Percentiles rank a stretch among this genome's conserved stretches.
These are phyloP conservation scores for Xylariaceae sp. DNA, from an alignment of 2,329 filamentous ascomycete genomes.

Conservation along the genomic window DNA sequence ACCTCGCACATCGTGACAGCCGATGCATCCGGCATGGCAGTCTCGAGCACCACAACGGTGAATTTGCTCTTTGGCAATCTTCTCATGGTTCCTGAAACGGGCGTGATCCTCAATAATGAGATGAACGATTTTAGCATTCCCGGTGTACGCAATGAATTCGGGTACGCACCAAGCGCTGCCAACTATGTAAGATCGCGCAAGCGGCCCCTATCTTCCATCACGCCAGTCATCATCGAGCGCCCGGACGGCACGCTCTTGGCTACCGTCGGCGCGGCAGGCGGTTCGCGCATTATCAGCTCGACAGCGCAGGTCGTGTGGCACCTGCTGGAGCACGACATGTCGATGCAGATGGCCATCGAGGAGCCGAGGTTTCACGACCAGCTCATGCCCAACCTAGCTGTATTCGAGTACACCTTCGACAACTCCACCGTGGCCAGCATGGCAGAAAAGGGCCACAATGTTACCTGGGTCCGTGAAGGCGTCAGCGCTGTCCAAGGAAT, in stretches of 20 bases:
- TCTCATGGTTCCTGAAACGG: constrained; percentile 75
- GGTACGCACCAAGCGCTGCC: constrained; percentile 71
- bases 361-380: constrained; percentile 76
- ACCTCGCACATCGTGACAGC: constrained; percentile 71
- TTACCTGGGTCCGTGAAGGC: constrained; percentile 62
- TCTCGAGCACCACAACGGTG: constrained; percentile 80
- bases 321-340: constrained; percentile 61
- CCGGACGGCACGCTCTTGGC: constrained; percentile 58
- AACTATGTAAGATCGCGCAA: constrained; percentile 83
- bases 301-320: constrained; percentile 72
- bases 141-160: constrained; percentile 71
- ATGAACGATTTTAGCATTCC: constrained; percentile 86
- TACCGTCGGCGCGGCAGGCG: constrained; percentile 72
- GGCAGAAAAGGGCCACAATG: constrained; percentile 61
- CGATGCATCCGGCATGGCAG: constrained; percentile 68
- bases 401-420: constrained; percentile 67
- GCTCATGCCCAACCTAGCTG: constrained; percentile 64
- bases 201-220: constrained; percentile 77
- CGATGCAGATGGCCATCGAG: constrained; percentile 56
- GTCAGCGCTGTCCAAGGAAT: constrained; percentile 70
- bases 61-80: constrained; percentile 82
- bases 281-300: constrained; percentile 76
- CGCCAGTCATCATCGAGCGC: constrained; percentile 68
- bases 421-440: constrained; percentile 61
- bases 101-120: constrained; percentile 72